Evolutionary conservation across 2,329 filamentous ascomycete species (phyloP), one percentile per base, ranked within the genome.

Genomic region (Pseudodiploospora longispora): DNA sequence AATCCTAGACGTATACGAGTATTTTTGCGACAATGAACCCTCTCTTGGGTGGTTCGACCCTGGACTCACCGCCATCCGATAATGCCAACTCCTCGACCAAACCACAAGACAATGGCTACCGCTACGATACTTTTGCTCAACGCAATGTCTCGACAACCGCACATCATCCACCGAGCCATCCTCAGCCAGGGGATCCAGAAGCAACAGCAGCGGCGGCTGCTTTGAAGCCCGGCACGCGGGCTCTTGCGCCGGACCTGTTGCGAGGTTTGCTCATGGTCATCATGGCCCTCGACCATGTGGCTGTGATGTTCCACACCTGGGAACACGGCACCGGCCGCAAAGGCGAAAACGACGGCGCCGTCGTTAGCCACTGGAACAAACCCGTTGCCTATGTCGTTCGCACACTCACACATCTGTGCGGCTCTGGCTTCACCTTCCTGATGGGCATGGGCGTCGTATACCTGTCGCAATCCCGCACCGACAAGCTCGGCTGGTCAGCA

Each of bases 371-470:
- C 4, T 71, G 67, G 67, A 71, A 68, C 44, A 55, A 54, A 1
- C 54, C 61, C 1, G 49, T 59, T 4, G 66, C 59, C 6, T 69
- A 67, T 47, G 38, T 58, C n/a, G 54, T 68, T 27, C 66, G 69
- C 6, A 64, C 63, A 0, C 53, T 72, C 4, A 68, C 68, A 0
- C 69, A 72, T 27, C 59, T 72, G 6, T 72, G 69, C 55, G 69
- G 63, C 2, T 58, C 69, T 0, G 69, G 69, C 6, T 71, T 72
- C 48, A 66, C 64, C 0, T 66, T 72, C 33, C 54, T 72, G n/a
- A 56, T 72, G 4, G 70, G 69, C 27, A 62, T 70, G 52, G 70
- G 70, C 6, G 57, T 70, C 7, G 69, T 65, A 0, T 71, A 70
- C 47, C 66, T 72, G 9, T 62, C 67, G 4, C 57, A 60, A n/a